Conservation (phyloP, 1,284 basidiomycete genomes). For the Peniophora sp. region DNA sequence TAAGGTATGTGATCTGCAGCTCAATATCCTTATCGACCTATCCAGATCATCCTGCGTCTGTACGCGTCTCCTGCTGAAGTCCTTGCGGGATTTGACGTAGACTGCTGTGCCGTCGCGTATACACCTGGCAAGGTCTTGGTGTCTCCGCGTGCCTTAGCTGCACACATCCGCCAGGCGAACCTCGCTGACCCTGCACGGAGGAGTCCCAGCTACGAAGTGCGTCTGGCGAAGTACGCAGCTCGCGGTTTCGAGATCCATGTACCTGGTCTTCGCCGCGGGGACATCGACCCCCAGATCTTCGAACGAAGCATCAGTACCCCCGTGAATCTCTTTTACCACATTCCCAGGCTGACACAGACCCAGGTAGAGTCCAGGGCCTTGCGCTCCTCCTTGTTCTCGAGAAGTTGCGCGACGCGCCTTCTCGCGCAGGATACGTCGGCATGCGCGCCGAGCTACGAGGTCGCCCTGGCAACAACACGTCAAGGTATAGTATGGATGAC, state of each 20-base stretch:
- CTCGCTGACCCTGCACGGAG: slow-evolving; percentile 49
- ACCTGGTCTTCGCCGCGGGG: slow-evolving; percentile 36
- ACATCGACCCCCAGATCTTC: slow-evolving; percentile 47
- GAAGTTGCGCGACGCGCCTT: slow-evolving; percentile 33
- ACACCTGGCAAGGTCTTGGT: slow-evolving; percentile 50
- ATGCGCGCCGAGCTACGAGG: slow-evolving; percentile 39
- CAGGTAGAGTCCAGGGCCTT: slow-evolving; percentile 34
- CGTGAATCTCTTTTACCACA: slow-evolving; percentile 6
- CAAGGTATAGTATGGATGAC: slow-evolving; percentile 3
- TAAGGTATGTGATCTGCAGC: too few relatives aligned
- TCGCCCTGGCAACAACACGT: slow-evolving; percentile 24
- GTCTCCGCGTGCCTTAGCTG: slow-evolving; percentile 44
- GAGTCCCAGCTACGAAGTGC: slow-evolving; percentile 56
- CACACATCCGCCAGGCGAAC: slow-evolving; percentile 55
- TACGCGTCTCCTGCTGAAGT: slow-evolving; percentile 53
- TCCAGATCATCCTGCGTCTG: slow-evolving; percentile 52
- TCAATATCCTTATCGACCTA: slow-evolving; percentile 25
- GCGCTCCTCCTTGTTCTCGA: slow-evolving; percentile 53
- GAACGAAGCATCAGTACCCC: too few relatives aligned
- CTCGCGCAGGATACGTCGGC: slow-evolving; percentile 36
- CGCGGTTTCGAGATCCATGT: slow-evolving; percentile 50
- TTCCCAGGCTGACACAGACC: neutral
- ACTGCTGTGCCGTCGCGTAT: slow-evolving; percentile 48
- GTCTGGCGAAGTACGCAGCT: slow-evolving; percentile 45
- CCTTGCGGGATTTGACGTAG: slow-evolving; percentile 55